Evolutionary conservation across 768 basidiomycete genomes (phyloP).

Genomic region (Mycena galopus): DNA sequence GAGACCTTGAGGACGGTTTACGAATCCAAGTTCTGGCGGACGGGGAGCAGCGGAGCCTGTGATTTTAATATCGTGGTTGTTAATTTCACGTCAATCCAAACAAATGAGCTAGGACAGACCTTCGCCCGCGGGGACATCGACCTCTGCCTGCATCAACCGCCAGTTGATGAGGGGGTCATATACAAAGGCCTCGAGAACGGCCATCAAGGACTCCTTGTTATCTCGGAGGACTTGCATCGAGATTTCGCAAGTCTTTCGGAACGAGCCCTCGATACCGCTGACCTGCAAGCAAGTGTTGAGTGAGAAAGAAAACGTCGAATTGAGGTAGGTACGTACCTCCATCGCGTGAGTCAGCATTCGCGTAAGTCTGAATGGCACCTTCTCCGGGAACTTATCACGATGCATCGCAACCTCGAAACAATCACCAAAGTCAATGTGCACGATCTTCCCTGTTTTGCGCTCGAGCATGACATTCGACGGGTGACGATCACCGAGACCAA

Average conservation of each 20-base stretch:
- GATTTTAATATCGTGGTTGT: slow-evolving; percentile 20
- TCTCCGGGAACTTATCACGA: slow-evolving; percentile 98
- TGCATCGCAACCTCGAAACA: slow-evolving; percentile 99
- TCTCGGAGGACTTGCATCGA: slow-evolving; percentile 96
- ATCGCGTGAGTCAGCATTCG: slow-evolving; percentile 99
- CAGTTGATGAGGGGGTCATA: slow-evolving; percentile 99
- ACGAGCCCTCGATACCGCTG: slow-evolving; percentile 98
- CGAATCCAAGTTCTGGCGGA: slow-evolving; percentile 71
- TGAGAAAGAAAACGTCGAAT: neutral
- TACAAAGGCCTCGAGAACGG: slow-evolving; percentile 97
- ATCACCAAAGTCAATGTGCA: slow-evolving; percentile 98
- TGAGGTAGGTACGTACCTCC: slow-evolving; percentile 72
- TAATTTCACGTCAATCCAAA: slow-evolving; percentile 6
- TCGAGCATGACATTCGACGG: slow-evolving; percentile 95
- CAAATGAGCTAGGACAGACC: slow-evolving; percentile 52
- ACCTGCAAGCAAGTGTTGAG: slow-evolving; percentile 64
- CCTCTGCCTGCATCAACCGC: slow-evolving; percentile 91
- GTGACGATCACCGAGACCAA: slow-evolving; percentile 96
- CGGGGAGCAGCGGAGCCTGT: slow-evolving; percentile 56
- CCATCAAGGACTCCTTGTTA: slow-evolving; percentile 98
- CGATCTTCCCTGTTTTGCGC: slow-evolving; percentile 92
- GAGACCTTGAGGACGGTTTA: slow-evolving; percentile 80
- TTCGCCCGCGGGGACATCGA: slow-evolving; percentile 70
- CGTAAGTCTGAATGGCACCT: slow-evolving; percentile 97
- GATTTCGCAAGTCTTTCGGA: slow-evolving; percentile 95